phyloP scores from a whole-genome alignment of 805 yeast genomes.

The Blastobotrys terrestris region DNA sequence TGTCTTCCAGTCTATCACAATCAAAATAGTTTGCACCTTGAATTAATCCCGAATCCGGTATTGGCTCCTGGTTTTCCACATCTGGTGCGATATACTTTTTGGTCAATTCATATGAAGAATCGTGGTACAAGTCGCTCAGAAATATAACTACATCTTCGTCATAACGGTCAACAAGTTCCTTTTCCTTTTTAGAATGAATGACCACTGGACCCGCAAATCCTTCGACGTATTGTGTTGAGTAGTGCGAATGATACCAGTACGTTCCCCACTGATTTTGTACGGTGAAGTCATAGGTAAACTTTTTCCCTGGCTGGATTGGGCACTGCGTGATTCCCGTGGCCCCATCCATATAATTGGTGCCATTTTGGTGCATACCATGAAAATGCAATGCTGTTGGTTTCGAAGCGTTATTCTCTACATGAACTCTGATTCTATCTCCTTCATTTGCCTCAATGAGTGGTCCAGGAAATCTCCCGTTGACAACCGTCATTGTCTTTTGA shows the following conservation, averaged over 20 bases:
- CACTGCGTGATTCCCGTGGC: conserved; percentile 46
- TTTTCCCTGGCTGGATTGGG: conserved; percentile 40
- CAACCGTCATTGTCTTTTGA: conserved; percentile 30
- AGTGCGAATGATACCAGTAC: conserved; percentile 53
- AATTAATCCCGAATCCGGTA: conserved; percentile 38
- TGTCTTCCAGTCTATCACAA: conserved; percentile 16
- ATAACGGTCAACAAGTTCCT: conserved; percentile 24
- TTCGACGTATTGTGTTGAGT: conserved; percentile 40
- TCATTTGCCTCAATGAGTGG: conserved; percentile 40
- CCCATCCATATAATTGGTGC: conserved; percentile 47
- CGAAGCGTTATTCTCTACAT: conserved; percentile 35
- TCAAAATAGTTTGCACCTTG: conserved; percentile 35
- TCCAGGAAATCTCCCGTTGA: conserved; percentile 46
- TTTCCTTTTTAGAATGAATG: conserved; percentile 35
- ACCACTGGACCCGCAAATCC: conserved; percentile 46
- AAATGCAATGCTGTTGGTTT: conserved; percentile 43
- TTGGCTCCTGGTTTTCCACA: conserved; percentile 36
- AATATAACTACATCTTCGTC: conserved; percentile 33
- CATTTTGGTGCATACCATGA: conserved; percentile 46
- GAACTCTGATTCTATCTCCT: conserved; percentile 33
- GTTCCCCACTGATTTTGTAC: conserved; percentile 41
- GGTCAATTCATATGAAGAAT: conserved; percentile 31
- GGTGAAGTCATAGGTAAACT: conserved; percentile 39
- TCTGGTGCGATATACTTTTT: conserved; percentile 36
- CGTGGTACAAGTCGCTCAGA: conserved; percentile 38